Evolutionary conservation across 345 rosid species (phyloP), one percentile per base, ranked within the genome.

Genomic region (Citrus medica): DNA sequence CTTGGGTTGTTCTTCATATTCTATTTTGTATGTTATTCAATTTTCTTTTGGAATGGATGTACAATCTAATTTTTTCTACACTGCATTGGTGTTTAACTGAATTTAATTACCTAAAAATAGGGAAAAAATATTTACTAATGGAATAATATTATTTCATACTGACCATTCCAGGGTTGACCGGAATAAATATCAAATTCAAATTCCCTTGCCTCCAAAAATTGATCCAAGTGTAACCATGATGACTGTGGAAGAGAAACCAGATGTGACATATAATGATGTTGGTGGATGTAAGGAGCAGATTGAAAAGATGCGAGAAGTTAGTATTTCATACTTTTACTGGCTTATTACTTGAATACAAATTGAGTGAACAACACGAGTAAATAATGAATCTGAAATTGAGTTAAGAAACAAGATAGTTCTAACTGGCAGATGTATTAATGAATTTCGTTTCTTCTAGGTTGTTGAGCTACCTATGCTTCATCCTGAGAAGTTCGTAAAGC

Each of bases 161-260:
- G 32, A 76, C 73, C n/a, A 30, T 79, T 86, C 73, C 88, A 93
- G 99, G 78, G 99, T 95, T 33, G 99, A 95, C 81, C 91, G 98
- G 21, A 95, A 93, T 77, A 95, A 95, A 77, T 95, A 95, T 84
- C 99, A 95, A 86, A 95, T 95, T 72, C 99, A 95, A 84, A 95
- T 95, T 69, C 98, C 99, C 12, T 83, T 95, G 85, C 98, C 99
- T 76, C 99, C 99, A 7, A 95, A 95, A 82, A 95, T 95, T 74
- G 99, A 95, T 85, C 98, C 99, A 62, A 95, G 99, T 81, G 99
- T 95, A 64, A 95, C 99, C 51, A 95, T 95, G 99, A 95, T 95
- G 99, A 95, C 97, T 0, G 99, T 95, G 5, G 99, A 95, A 86
- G 99, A 95, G 85, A 95, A 95, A 76, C 99, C 98, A 27, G 99